A percentile compares a stretch with the other conserved stretches of the same genome.
These are phyloP conservation scores for Gonium pectorale DNA, from an alignment of 139 green algal species.

Conservation along the genomic window DNA sequence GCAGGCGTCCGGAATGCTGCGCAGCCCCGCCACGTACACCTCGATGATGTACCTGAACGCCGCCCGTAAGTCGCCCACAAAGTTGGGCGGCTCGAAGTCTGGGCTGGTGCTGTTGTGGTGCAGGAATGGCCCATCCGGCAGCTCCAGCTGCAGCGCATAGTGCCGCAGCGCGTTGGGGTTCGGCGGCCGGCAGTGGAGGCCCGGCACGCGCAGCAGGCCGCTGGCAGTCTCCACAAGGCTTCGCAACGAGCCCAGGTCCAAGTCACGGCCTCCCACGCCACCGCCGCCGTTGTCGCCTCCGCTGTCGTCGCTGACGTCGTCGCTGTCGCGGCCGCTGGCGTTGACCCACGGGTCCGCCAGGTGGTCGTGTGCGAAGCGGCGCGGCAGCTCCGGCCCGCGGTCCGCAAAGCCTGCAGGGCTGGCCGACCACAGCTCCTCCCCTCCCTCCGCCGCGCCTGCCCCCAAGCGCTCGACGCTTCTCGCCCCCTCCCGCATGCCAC, in stretches of 20 bases:
- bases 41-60: neutral
- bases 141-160: neutral
- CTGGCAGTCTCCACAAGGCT: slow-evolving; percentile 1
- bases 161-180: neutral
- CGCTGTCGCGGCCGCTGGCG: neutral
- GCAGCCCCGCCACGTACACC: too few species aligned
- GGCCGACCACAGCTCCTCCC: neutral
- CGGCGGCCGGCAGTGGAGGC: neutral
- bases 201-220: neutral
- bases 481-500: neutral
- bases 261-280: neutral
- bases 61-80: neutral
- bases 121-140: neutral
- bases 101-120: neutral
- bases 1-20: neutral
- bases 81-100: slow-evolving; percentile 23
- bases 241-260: neutral
- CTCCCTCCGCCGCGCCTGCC: neutral
- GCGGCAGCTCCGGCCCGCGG: slow-evolving; percentile 4
- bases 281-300: neutral
- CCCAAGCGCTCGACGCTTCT: neutral
- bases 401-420: slow-evolving; percentile 1
- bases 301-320: too few species aligned
- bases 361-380: slow-evolving; percentile 18
- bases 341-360: neutral